Evolutionary conservation across 108 stramenopile genomes (phyloP), one percentile per base, ranked within the genome.

Genomic region (Craspedostauros australis): DNA sequence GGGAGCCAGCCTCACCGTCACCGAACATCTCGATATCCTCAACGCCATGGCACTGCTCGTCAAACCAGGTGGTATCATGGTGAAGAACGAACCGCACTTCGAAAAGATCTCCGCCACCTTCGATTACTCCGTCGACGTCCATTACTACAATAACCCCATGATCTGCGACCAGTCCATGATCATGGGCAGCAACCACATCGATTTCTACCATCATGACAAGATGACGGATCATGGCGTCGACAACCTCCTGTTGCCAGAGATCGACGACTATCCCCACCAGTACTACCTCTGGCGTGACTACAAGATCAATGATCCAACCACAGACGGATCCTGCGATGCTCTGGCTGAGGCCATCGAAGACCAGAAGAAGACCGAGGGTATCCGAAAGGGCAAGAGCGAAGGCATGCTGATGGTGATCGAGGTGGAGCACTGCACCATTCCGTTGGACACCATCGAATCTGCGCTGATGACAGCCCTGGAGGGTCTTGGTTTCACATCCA

Each of bases 31-130:
- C 2, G 77, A 82, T 64, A 72, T 86, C 42, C 64, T 86, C 45
- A 62, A 72, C 0, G 79, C 80, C 0, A 64, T 86, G 4, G 45
- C 75, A 1, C 58, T 86, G 23, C 54, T 86, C 16, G 51, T 86
- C 54, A 79, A 75, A 51, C 80, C 80, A 1, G 75, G 76, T 34
- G 84, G 84, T 8, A 77, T 86, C 28, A 68, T 86, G 38, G 75
- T 86, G 32, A 86, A 86, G 72, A 86, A 86, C 50, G 84, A 64
- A 27, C n/a, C n/a, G 36, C 53, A 53, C 21, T 53, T 62, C 19
- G 20, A 52, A 19, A 23, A 53, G 9, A 24, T 53, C 3, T 36
- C 24, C 19, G 14, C 30, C 26, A 38, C 56, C 33, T 64, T 64
- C 27, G 25, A 56, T 12, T 39, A 54, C 22, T 48, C 63, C 1